Base-by-base conservation (phyloP, 257 asterid genomes). In the Rhazya stricta region DNA sequence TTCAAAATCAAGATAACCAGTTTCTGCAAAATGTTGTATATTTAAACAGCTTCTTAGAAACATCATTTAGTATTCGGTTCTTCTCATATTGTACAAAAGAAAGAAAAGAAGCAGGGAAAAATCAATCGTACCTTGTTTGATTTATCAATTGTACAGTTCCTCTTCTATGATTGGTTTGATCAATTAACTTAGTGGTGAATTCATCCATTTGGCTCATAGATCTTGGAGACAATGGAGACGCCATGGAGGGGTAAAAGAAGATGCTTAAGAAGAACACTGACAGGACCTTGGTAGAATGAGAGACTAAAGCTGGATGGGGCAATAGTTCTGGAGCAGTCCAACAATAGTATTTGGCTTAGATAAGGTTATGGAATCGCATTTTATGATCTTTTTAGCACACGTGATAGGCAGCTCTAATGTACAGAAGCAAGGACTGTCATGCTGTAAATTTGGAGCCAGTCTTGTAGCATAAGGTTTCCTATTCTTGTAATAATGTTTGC, bases 251-350 rank as follows among this genome's bases (percentile, higher is more conserved):
- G 82, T 53, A 90, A 87, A 79, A 74, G 81, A 61, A 74, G 78
- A 77, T 79, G 96, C 89, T 83, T 93, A 89, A 82, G 96, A 71
- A 88, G 98, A 86, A 88, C 97, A 16, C 51, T 85, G 79, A 91
- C 97, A 10, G 97, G 98, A 72, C 98, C 95, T 56, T 93, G 95
- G 97, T 91, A 88, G 83, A 71, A 34, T n/a, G 65, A 76, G 48
- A 51, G 53, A 43, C 41, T 32, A 53, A 66, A 5, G 6, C 13
- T 21, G 71, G 46, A 21, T n/a, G 6, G 71, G 32, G 58, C 69
- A 27, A 45, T 60, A 62, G 50, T 74, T 61, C 71, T 54, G 57
- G 65, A 6, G 48, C 41, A 32, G 65, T 34, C 42, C 73, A 71
- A 69, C 67, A 30, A 37, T 3, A 42, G 66, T 53, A 45, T 62